phyloP scores from a whole-genome alignment of 2,329 filamentous ascomycete species.

The Colletotrichum liaoningense region DNA sequence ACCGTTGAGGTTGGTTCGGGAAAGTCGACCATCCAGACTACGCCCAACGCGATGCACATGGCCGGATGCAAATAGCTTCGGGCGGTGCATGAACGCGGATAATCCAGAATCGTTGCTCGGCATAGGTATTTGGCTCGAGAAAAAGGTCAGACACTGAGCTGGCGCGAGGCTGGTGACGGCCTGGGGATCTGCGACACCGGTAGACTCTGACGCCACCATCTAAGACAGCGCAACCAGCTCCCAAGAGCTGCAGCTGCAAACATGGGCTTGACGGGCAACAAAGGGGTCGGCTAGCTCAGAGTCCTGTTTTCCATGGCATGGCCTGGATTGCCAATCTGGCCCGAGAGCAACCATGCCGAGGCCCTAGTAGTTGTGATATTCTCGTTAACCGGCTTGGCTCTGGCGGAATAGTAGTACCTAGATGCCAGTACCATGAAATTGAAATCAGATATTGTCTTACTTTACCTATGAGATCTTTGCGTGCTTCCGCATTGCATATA shows the following conservation, averaged over 20 bases:
- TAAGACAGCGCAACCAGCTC: background rate
- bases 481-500: too few relatives aligned
- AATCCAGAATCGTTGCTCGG: background rate
- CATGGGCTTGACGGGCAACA: background rate
- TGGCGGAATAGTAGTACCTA: background rate
- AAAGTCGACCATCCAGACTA: background rate
- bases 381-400: background rate
- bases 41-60: background rate
- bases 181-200: constrained; percentile 26
- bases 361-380: background rate
- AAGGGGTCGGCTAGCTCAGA: constrained; percentile 8
- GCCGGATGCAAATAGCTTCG: background rate
- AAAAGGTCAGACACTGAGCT: constrained; percentile 2
- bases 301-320: background rate
- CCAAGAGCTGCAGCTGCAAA: constrained; percentile 10
- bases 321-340: background rate
- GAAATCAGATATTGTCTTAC: background rate
- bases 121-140: background rate
- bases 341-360: background rate
- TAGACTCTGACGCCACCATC: constrained; percentile 7
- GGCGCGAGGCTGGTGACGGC: background rate
- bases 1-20: background rate
- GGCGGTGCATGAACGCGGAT: background rate
- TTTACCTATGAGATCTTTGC: background rate
- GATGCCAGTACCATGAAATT: background rate